Conservation (phyloP, 306 rosid species). For the Arachis hypogaea region DNA sequence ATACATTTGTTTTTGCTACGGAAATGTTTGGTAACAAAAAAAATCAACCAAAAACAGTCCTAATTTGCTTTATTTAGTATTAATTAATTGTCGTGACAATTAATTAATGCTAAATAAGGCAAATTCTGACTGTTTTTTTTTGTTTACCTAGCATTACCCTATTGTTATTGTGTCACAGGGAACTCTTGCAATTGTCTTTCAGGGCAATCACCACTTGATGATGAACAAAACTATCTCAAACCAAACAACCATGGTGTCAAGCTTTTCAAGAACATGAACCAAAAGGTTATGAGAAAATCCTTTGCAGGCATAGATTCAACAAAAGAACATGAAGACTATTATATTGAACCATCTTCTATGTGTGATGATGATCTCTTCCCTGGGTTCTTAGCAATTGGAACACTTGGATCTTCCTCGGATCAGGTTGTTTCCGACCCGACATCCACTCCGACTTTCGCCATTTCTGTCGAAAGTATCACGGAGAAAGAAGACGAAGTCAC, state of each 20-base stretch:
- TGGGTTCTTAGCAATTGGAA: slow-evolving; percentile 95
- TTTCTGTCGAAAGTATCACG: slow-evolving; percentile 78
- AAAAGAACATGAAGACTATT: slow-evolving; percentile 53
- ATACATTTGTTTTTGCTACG: too few species aligned
- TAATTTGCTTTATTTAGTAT: too few species aligned
- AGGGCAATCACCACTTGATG: slow-evolving; percentile 80
- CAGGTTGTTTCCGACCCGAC: slow-evolving; percentile 59
- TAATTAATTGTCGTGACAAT: too few species aligned
- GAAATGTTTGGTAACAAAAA: too few species aligned
- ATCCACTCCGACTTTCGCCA: slow-evolving; percentile 78
- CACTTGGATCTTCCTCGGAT: slow-evolving; percentile 67
- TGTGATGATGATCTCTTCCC: slow-evolving; percentile 68
- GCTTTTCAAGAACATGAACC: slow-evolving; percentile 57
- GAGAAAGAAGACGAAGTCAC: slow-evolving; percentile 86
- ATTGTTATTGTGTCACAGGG: slow-evolving; percentile 40
- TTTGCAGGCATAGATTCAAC: slow-evolving; percentile 73
- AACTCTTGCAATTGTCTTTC: slow-evolving; percentile 65
- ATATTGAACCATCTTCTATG: slow-evolving; percentile 57
- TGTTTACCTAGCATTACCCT: slow-evolving; percentile 1
- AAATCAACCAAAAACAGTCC: too few species aligned
- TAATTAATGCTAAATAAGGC: too few species aligned
- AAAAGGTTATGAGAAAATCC: slow-evolving; percentile 65
- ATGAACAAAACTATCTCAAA: slow-evolving; percentile 68
- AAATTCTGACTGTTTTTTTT: not conserved
- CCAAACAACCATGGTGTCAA: slow-evolving; percentile 58